Percentiles rank a stretch among this genome's conserved stretches.
Conservation (phyloP, 768 basidiomycete species). For the Ramaria rubella region DNA sequence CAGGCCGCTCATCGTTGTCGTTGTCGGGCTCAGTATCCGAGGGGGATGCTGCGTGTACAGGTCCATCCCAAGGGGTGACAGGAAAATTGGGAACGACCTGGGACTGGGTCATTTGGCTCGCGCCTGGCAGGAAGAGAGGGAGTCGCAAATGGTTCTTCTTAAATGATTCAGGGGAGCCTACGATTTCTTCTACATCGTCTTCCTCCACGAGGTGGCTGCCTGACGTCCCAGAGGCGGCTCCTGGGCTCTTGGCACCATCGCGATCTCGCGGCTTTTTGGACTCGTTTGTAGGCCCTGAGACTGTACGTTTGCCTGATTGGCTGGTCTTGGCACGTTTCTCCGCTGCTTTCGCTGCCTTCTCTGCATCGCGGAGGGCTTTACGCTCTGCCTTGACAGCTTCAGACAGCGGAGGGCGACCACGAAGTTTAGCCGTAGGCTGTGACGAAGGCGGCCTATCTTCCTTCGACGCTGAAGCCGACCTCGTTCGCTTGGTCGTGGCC, state of each 20-base stretch:
- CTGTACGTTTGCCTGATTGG: neutral
- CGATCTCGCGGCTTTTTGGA: neutral
- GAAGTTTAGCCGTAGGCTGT: conserved; percentile 16
- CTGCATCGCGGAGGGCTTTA: conserved; percentile 16
- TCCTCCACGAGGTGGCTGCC: conserved; percentile 8
- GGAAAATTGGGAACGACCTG: neutral
- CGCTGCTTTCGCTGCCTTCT: conserved; percentile 17
- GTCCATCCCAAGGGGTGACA: neutral
- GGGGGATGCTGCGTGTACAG: neutral
- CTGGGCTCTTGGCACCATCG: conserved; percentile 2
- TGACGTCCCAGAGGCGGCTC: neutral
- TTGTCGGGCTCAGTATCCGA: neutral
- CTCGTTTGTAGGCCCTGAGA: neutral
- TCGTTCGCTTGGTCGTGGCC: neutral
- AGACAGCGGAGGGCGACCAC: conserved; percentile 15
- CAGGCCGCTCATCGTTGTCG: neutral
- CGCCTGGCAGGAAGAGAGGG: conserved; percentile 5
- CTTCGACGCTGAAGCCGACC: too few species aligned
- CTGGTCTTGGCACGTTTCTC: conserved; percentile 15
- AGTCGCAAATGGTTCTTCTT: neutral
- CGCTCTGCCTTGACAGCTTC: conserved; percentile 24
- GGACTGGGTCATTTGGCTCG: conserved; percentile 6
- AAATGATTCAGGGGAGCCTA: neutral
- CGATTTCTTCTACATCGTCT: conserved; percentile 3
- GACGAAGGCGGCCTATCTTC: conserved; percentile 6